These are phyloP conservation scores for Lunularia cruciata DNA, from an alignment of 225 moss, liverwort and hornwort genomes.

Conservation along the genomic window DNA sequence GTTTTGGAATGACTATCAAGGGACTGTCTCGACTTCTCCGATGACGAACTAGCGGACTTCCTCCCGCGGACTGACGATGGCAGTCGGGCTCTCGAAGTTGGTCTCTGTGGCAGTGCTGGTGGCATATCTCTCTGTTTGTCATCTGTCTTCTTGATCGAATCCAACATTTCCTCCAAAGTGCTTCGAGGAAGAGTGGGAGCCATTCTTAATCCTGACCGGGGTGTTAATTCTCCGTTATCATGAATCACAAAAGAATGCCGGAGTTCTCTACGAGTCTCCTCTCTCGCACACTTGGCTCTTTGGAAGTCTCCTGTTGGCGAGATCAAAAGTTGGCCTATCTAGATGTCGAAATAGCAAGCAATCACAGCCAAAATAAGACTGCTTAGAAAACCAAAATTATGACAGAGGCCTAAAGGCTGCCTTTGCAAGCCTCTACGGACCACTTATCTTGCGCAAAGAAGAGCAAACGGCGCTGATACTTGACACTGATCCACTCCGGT, in stretches of 20 bases:
- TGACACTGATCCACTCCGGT: slow-evolving; percentile 24
- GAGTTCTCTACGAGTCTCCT: background rate
- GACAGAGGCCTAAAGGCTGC: slow-evolving; percentile 6
- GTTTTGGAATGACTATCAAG: slow-evolving; percentile 38
- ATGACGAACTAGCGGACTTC: slow-evolving; percentile 53
- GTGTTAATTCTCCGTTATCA: slow-evolving; percentile 27
- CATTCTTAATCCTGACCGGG: slow-evolving; percentile 28
- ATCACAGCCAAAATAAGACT: slow-evolving; percentile 9
- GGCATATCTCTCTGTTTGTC: slow-evolving; percentile 59
- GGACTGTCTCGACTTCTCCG: slow-evolving; percentile 39
- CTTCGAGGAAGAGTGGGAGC: slow-evolving; percentile 51
- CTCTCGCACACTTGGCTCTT: background rate
- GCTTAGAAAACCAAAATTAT: slow-evolving; percentile 1
- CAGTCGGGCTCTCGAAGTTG: slow-evolving; percentile 72
- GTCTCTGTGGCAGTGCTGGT: slow-evolving; percentile 68
- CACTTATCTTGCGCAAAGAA: background rate
- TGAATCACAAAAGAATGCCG: slow-evolving; percentile 9
- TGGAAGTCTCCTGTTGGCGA: background rate
- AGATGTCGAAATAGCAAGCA: background rate
- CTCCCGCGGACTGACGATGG: slow-evolving; percentile 73
- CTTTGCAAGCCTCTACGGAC: slow-evolving; percentile 18
- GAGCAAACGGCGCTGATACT: slow-evolving; percentile 9
- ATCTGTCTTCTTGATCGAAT: slow-evolving; percentile 51
- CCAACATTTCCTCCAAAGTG: slow-evolving; percentile 54
- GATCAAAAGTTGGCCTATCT: slow-evolving; percentile 8